These are phyloP conservation scores for Amanita rimosa DNA, from an alignment of 768 basidiomycete genomes.

Conservation along the genomic window DNA sequence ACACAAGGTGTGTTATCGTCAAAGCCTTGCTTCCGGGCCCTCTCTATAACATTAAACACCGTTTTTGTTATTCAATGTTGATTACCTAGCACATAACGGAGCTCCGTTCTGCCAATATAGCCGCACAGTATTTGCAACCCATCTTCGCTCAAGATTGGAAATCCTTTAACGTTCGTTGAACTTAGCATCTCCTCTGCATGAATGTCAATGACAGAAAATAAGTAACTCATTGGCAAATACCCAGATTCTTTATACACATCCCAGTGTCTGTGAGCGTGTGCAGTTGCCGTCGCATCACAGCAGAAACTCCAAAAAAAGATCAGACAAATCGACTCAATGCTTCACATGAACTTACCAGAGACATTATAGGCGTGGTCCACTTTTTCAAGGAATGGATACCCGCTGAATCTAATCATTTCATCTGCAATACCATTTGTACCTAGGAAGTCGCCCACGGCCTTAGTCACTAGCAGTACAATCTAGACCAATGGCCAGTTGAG, in stretches of 20 bases:
- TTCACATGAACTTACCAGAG: conserved; percentile 45
- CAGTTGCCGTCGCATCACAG: conserved; percentile 82
- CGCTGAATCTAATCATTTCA: conserved; percentile 94
- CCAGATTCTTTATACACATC: conserved; percentile 67
- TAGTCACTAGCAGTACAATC: conserved; percentile 95
- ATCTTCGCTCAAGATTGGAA: conserved; percentile 72
- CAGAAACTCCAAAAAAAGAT: conserved; percentile 44
- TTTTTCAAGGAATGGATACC: conserved; percentile 94
- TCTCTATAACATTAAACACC: conserved; percentile 36
- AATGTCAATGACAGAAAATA: conserved; percentile 6
- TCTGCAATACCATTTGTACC: conserved; percentile 94
- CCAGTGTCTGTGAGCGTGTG: conserved; percentile 64
- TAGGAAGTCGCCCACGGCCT: conserved; percentile 91
- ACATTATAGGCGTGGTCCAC: conserved; percentile 90
- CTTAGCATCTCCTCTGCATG: conserved; percentile 59
- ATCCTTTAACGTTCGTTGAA: conserved; percentile 75
- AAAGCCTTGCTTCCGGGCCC: conserved; percentile 54
- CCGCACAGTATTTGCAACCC: conserved; percentile 57
- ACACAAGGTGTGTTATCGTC: conserved; percentile 57
- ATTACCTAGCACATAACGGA: conserved; percentile 78
- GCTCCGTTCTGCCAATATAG: conserved; percentile 80
- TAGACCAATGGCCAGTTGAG: conserved; percentile 17
- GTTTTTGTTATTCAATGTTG: conserved; percentile 1
- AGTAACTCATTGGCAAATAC: conserved; percentile 31
- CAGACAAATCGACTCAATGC: conserved; percentile 2